phyloP scores from a whole-genome alignment of 805 yeast genomes.

The Dipodascus albidus region DNA sequence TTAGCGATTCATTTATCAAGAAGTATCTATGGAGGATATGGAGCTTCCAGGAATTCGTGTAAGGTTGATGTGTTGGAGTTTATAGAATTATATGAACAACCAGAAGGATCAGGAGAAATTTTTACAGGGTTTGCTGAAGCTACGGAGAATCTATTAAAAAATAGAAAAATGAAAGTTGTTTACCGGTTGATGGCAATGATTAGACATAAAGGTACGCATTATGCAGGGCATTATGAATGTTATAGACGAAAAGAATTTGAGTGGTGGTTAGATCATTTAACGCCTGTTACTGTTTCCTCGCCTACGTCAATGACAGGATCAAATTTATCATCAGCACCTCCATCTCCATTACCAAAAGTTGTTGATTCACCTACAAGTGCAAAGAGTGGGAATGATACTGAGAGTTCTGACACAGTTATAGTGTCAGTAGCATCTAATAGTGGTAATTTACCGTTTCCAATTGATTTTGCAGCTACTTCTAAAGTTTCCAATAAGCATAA shows the following conservation, averaged over 20 bases:
- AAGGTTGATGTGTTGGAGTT: constrained; percentile 52
- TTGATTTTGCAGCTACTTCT: neutral
- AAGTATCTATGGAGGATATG: constrained; percentile 60
- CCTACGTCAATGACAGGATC: neutral
- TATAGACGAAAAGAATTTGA: constrained; percentile 47
- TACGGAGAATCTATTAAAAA: neutral
- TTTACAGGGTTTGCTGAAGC: constrained; percentile 5
- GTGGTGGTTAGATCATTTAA: constrained; percentile 15
- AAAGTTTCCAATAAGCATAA: neutral
- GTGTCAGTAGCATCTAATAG: neutral
- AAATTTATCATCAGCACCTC: neutral
- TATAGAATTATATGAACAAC: constrained; percentile 29
- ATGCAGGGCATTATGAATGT: constrained; percentile 85
- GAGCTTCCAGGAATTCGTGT: constrained; percentile 64
- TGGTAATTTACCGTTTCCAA: neutral
- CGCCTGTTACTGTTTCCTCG: neutral
- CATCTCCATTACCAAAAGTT: neutral
- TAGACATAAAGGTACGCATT: constrained; percentile 81
- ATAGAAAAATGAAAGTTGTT: constrained; percentile 27
- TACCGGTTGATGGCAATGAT: constrained; percentile 64
- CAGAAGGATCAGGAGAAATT: constrained; percentile 1
- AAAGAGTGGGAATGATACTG: neutral
- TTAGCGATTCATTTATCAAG: constrained; percentile 78
- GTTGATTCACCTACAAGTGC: neutral
- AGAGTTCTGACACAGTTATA: neutral